A percentile compares a stretch with the other conserved stretches of the same genome.
These are phyloP conservation scores for Ophiocordyceps sinensis DNA, from an alignment of 2,329 filamentous ascomycete genomes.

Conservation along the genomic window DNA sequence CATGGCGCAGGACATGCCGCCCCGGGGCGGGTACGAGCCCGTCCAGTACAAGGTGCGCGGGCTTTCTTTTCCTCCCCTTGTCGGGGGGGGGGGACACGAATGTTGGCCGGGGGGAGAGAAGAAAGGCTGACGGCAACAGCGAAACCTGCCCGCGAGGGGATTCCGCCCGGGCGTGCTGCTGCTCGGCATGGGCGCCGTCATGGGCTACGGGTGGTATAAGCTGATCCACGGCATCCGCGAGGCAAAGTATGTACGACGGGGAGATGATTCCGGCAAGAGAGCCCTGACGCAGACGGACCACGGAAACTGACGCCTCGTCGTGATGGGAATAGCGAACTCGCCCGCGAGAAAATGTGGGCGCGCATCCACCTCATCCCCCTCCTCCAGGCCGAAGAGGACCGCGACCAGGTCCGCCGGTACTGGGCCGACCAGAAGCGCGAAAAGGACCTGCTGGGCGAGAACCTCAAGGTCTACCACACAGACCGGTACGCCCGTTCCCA, in stretches of 20 bases:
- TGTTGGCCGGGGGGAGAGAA: too few relatives aligned
- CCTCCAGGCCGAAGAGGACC: constrained; percentile 91
- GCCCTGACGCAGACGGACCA: too few relatives aligned
- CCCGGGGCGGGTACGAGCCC: constrained; percentile 82
- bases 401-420: constrained; percentile 79
- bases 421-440: constrained; percentile 79
- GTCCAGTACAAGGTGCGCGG: constrained; percentile 81
- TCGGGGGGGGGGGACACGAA: too few relatives aligned
- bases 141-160: constrained; percentile 82
- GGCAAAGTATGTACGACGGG: too few relatives aligned
- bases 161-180: constrained; percentile 76
- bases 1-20: constrained; percentile 98
- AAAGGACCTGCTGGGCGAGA: constrained; percentile 75
- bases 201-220: constrained; percentile 86
- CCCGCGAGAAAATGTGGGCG: constrained; percentile 95
- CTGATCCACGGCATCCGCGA: constrained; percentile 72
- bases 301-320: too few relatives aligned
- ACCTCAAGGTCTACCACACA: constrained; percentile 73
- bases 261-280: too few relatives aligned
- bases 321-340: too few relatives aligned
- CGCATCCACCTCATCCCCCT: constrained; percentile 89
- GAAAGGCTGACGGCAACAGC: too few relatives aligned
- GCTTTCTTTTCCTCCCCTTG: too few relatives aligned
- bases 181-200: constrained; percentile 59
- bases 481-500: constrained; percentile 77